Percentiles rank a stretch among this genome's conserved stretches.
These are phyloP conservation scores for Polytrichum commune DNA, from an alignment of 225 moss, liverwort and hornwort species.

Conservation along the genomic window DNA sequence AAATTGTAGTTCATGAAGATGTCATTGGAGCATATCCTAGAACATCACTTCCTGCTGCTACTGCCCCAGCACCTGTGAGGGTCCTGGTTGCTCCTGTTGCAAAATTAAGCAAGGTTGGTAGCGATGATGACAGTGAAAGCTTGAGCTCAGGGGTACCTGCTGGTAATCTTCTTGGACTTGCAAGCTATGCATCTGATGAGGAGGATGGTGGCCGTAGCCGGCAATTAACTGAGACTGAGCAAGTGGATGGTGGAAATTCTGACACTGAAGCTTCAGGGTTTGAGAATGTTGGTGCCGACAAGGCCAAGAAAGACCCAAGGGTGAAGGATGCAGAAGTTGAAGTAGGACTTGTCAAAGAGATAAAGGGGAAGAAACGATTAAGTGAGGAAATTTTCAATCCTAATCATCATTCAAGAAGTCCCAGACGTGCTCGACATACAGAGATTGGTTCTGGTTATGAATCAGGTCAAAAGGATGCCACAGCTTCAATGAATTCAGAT, in stretches of 20 bases:
- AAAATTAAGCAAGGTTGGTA: slow-evolving; percentile 35
- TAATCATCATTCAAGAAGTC: slow-evolving; percentile 37
- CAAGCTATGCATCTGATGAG: slow-evolving; percentile 96
- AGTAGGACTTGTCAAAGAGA: slow-evolving; percentile 33
- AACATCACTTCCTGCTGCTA: slow-evolving; percentile 35
- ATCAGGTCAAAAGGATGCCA: slow-evolving; percentile 13
- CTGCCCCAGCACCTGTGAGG: slow-evolving; percentile 49
- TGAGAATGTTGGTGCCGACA: slow-evolving; percentile 22
- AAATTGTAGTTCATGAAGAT: slow-evolving; percentile 31
- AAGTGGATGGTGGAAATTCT: slow-evolving; percentile 28
- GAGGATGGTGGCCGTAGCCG: slow-evolving; percentile 69
- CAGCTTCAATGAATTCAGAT: slow-evolving; percentile 19
- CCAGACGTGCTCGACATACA: slow-evolving; percentile 40
- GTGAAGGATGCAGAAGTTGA: slow-evolving; percentile 20
- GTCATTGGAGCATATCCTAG: slow-evolving; percentile 26
- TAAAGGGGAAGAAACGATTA: slow-evolving; percentile 52
- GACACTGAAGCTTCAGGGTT: slow-evolving; percentile 34
- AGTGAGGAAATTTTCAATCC: slow-evolving; percentile 34
- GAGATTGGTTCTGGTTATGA: slow-evolving; percentile 21
- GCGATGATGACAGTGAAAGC: slow-evolving; percentile 74
- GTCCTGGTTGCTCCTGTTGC: slow-evolving; percentile 59
- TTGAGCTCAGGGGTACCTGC: slow-evolving; percentile 68
- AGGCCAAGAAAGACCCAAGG: slow-evolving; percentile 24
- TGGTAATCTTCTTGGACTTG: slow-evolving; percentile 91
- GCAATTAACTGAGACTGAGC: slow-evolving; percentile 31